phyloP scores from a whole-genome alignment of 495 filamentous ascomycete species.

The Cetradonia linearis region DNA sequence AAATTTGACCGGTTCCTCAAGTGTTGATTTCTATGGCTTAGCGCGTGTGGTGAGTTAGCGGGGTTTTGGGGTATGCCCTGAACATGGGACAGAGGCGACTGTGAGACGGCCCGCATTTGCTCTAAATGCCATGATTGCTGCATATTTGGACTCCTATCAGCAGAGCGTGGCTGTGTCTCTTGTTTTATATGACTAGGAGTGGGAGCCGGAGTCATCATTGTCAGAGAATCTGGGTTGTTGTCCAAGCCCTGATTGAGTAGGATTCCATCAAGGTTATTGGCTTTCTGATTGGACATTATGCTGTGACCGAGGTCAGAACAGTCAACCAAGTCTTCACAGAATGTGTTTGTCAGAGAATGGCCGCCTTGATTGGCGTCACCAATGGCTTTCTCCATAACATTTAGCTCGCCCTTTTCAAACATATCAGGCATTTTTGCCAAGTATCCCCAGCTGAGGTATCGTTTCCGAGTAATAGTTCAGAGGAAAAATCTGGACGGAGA shows the following conservation, averaged over 20 bases:
- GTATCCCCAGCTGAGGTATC: neutral
- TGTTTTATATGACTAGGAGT: neutral
- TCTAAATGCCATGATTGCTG: neutral
- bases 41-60: constrained; percentile 6
- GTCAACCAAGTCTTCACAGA: neutral
- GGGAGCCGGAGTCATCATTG: neutral
- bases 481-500: neutral
- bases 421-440: neutral
- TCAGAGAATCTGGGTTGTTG: neutral
- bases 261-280: neutral
- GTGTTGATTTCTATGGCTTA: constrained; percentile 1
- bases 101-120: neutral
- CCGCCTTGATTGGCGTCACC: neutral
- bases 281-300: neutral
- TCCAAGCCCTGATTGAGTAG: neutral
- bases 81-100: neutral
- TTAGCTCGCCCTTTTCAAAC: neutral
- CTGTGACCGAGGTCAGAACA: neutral
- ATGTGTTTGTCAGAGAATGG: neutral
- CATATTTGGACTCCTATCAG: neutral
- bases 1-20: constrained; percentile 2
- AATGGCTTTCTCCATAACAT: neutral
- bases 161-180: neutral
- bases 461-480: neutral
- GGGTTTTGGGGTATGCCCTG: neutral